Evolutionary conservation across 2,329 filamentous ascomycete genomes (phyloP).

Genomic region (Periglandula ipomoeae): DNA sequence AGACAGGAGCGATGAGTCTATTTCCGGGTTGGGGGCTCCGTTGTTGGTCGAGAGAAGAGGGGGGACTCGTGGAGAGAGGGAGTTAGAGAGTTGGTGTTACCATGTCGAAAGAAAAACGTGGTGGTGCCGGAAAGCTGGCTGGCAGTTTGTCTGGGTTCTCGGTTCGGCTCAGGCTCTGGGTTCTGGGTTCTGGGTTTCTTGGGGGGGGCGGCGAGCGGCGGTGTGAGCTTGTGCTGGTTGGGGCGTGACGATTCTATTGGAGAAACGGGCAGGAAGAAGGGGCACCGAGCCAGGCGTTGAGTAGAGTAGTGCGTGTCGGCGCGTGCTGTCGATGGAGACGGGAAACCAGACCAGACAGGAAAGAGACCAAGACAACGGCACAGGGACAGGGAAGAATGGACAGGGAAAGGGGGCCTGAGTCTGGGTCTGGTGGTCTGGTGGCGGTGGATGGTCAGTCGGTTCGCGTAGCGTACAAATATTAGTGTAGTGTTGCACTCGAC

Average conservation of each 20-base stretch:
- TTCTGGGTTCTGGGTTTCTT: neutral
- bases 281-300: neutral
- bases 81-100: neutral
- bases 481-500: too few species aligned
- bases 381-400: neutral
- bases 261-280: neutral
- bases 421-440: neutral
- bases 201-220: neutral
- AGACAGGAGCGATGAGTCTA: neutral
- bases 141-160: neutral
- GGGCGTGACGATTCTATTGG: neutral
- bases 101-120: constrained; percentile 1
- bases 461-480: too few species aligned
- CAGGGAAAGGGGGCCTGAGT: neutral
- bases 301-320: too few species aligned
- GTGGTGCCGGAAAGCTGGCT: neutral
- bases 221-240: neutral
- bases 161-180: neutral
- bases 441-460: neutral
- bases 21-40: neutral
- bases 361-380: neutral
- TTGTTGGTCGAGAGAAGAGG: neutral
- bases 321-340: too few species aligned
- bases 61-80: neutral
- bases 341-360: neutral